Evolutionary conservation across 305 asterid genomes (phyloP).

Genomic region (Fraxinus angustifolia): DNA sequence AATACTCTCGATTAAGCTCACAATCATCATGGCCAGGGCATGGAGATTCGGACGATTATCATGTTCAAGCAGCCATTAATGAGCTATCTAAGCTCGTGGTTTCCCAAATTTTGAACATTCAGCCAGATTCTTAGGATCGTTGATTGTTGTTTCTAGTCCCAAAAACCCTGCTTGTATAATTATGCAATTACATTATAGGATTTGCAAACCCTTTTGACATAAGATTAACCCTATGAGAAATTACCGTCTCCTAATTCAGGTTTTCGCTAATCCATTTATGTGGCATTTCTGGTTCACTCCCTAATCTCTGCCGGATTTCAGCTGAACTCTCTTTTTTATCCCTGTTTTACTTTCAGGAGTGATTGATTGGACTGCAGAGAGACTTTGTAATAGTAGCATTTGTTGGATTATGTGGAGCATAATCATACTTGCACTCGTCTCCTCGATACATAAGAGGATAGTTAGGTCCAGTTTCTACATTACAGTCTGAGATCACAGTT

Average conservation of each 20-base stretch:
- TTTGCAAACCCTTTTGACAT: background rate
- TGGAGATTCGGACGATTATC: slow-evolving; percentile 47
- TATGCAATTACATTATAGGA: background rate
- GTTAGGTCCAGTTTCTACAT: background rate
- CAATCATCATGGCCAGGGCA: slow-evolving; percentile 36
- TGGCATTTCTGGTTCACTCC: background rate
- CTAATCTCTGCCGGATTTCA: background rate
- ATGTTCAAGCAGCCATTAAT: slow-evolving; percentile 58
- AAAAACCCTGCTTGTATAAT: background rate
- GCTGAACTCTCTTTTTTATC: background rate
- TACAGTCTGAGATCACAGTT: background rate
- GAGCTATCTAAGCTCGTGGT: slow-evolving; percentile 72
- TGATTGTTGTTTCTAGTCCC: slow-evolving; percentile 3
- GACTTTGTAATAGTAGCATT: background rate
- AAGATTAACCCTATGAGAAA: background rate
- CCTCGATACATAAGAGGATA: background rate
- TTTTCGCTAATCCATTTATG: background rate
- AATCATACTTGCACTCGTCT: background rate
- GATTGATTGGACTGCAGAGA: background rate
- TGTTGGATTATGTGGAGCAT: background rate
- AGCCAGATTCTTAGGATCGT: slow-evolving; percentile 44
- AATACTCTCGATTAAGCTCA: slow-evolving; percentile 45
- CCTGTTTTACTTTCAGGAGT: background rate
- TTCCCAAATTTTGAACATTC: slow-evolving; percentile 61
- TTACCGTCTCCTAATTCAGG: background rate